A percentile compares a stretch with the other conserved stretches of the same genome.
Evolutionary conservation across 192 early-diverging fungal species (phyloP).

Genomic region (Mortierella alpina): DNA sequence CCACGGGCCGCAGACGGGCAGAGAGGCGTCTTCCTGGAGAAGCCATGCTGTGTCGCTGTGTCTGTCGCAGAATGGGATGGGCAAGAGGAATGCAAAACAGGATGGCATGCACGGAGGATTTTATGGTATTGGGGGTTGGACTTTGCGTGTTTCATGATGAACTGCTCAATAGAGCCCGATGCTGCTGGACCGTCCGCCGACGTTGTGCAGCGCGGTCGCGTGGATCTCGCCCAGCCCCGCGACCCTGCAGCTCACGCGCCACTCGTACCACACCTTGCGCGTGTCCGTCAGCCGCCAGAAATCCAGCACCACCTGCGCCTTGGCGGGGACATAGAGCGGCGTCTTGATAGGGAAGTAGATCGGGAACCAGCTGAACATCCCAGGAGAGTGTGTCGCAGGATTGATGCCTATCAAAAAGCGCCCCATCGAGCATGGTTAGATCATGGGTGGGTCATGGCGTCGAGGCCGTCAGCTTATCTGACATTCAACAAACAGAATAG

Average conservation of each 20-base stretch:
- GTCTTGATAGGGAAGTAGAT: conserved; percentile 90
- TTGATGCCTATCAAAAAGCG: conserved; percentile 76
- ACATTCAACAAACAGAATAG: background rate
- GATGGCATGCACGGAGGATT: no score
- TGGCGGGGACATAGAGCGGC: conserved; percentile 76
- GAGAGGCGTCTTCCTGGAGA: no score
- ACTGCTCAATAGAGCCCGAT: conserved; percentile 65
- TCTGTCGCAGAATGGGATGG: no score
- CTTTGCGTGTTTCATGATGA: background rate
- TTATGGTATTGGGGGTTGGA: no score
- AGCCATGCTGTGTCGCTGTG: no score
- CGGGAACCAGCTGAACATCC: conserved; percentile 99
- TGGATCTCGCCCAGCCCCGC: conserved; percentile 46
- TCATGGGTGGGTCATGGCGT: background rate
- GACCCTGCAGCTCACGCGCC: conserved; percentile 67
- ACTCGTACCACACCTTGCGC: conserved; percentile 98
- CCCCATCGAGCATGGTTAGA: background rate
- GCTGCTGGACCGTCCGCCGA: conserved; percentile 77
- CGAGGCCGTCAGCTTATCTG: background rate
- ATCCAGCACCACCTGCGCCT: conserved; percentile 70
- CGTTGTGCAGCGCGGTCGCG: conserved; percentile 72
- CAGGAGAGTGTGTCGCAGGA: conserved; percentile 87
- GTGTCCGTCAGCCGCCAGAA: conserved; percentile 88
- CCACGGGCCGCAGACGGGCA: no score
- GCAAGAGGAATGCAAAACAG: no score